Base-by-base conservation (phyloP, 73 alveolate genomes). In the Vitrella brassicaformis region DNA sequence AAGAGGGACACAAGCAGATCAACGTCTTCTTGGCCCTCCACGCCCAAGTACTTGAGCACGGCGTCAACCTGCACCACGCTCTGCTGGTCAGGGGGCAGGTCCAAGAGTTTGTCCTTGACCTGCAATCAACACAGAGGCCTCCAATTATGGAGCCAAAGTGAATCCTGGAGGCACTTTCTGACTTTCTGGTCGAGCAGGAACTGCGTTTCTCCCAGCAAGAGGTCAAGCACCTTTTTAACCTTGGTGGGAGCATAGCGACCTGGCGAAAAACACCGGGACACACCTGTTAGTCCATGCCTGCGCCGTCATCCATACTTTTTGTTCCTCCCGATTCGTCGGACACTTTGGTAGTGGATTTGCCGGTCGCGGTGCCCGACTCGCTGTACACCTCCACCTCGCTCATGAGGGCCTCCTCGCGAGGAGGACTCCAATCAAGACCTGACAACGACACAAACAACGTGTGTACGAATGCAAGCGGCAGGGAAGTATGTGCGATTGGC, bases 171-270 rank as follows among this genome's bases (percentile, higher is more conserved):
- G n/a, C n/a, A n/a, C n/a, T n/a, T n/a, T n/a, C n/a, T n/a, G n/a
- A 85, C 93, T 81, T 89, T 89, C 81, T 77, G 83, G 67, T 89
- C 95, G 39, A 89, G 74, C 70, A 89, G 80, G 72, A 86, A 89
- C 65, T 90, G 95, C 69, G 87, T 82, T 71, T 89, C 95, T 27
- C 72, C 85, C 45, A 85, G 82, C 30, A 89, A 81, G 46, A 85
- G 80, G 31, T 75, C 84, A 84, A 89, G 79, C 67, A 86, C 95
- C 32, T 86, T 75, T 79, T 78, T 86, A 73, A 85, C 78, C 75
- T 85, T 39, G 22, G 4, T 4, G 14, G 56, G 14, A 14, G 56
- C 4, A 39, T 8, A 39, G 4, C 56, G 4, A 8, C 56, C 56
- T 39, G 56, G 22, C 4, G 14, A 39, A 39, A 39, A 39, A 39